Evolutionary conservation across 1,284 basidiomycete species (phyloP).

Genomic region (Entoloma clypeatum): DNA sequence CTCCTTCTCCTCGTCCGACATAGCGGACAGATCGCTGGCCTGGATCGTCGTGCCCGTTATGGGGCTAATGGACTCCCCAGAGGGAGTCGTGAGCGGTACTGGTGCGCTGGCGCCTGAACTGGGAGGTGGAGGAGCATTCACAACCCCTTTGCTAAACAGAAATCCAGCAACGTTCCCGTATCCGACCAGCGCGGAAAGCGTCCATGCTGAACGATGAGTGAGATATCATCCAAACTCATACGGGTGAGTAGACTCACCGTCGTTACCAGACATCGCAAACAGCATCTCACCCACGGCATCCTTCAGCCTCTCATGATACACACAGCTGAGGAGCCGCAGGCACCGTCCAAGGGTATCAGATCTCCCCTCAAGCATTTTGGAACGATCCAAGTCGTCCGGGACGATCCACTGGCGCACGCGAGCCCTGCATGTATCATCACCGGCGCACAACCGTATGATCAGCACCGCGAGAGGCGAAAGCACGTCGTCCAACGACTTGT

Average conservation of each 20-base stretch:
- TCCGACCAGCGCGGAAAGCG: conserved; percentile 72
- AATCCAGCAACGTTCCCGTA: conserved; percentile 93
- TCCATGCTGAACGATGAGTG: conserved; percentile 45
- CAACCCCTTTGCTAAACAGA: conserved; percentile 84
- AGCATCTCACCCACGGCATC: conserved; percentile 82
- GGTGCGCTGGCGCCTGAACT: conserved; percentile 36
- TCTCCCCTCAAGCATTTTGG: conserved; percentile 67
- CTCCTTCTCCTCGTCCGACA: conserved; percentile 93
- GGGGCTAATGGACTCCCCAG: conserved; percentile 64
- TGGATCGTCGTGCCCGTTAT: conserved; percentile 68
- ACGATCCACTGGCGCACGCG: conserved; percentile 64
- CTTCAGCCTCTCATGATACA: conserved; percentile 70
- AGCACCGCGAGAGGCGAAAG: conserved; percentile 74
- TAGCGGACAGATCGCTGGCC: conserved; percentile 43
- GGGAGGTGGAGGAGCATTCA: conserved; percentile 44
- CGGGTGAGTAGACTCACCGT: conserved; percentile 51
- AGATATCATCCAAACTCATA: conserved; percentile 6
- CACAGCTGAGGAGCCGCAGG: conserved; percentile 70
- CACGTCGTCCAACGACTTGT: conserved; percentile 67
- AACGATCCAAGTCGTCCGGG: conserved; percentile 76
- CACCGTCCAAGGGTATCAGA: conserved; percentile 73
- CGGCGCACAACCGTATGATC: conserved; percentile 63
- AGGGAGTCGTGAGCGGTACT: conserved; percentile 35
- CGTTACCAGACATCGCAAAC: conserved; percentile 74
- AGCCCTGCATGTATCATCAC: conserved; percentile 52